Base-by-base conservation (phyloP, 139 green algal species). In the Coelastrella sp. region DNA sequence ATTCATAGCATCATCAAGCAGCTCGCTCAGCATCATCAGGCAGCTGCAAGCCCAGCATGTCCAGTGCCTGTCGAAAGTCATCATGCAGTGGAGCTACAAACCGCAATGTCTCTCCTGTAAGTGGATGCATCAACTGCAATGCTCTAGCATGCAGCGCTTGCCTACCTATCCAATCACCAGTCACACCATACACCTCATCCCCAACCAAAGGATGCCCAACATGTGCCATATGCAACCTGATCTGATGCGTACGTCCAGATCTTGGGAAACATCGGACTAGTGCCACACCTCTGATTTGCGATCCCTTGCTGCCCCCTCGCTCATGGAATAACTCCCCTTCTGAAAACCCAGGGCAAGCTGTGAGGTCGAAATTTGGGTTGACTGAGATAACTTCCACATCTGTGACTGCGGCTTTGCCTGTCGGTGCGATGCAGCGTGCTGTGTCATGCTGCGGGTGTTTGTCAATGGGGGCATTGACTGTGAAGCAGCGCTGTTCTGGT, bases 191-290 rank as follows among this genome's bases (percentile, higher is more conserved):
- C 41, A 94, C 74, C 17, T 92, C 90, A 87, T 97, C 94, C 17
- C 93, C 92, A 30, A 92, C 72, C 25, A 97, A 94, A 60, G 94
- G 91, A 79, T 93, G 89, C 1, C 93, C 94, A 60, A 88, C 21
- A 72, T 93, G 83, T 63, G 86, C 91, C 68, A 95, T 64, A 73
- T 97, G 94, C 67, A 96, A 81, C 9, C 94, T 89, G 66, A 96
- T 96, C 85, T 96, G 94, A 51, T 96, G 93, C 15, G 93, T 96
- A 35, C 93, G 85, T 1, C 93, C 93, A 27, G 93, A 92, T 15
- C 83, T 87, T 27, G 93, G 93, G 15, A 68, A 81, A 60, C 88
- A 92, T n/a, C 86, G 64, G 34, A 94, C 48, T 19, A 95, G 81
- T 5, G 81, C 87, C 0, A 86, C 89, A 2, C 86, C 86, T 4